Percentiles rank a stretch among this genome's conserved stretches.
Conservation (phyloP, 192 early-diverging fungal genomes). For the Mycoemilia scoparia region DNA sequence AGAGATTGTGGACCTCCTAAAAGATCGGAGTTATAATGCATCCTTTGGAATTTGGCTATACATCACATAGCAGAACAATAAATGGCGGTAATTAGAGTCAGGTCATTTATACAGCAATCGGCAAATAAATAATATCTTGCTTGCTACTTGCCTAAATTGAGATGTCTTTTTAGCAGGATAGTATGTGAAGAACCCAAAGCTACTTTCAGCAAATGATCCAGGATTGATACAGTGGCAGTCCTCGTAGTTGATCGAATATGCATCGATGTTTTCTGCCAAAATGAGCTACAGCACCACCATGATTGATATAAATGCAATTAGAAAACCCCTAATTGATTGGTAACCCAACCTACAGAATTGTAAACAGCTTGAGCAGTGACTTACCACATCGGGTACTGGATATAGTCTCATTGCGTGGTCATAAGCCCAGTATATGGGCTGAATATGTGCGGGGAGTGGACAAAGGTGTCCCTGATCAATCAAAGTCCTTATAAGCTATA, state of each 20-base stretch:
- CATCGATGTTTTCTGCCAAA: slow-evolving; percentile 68
- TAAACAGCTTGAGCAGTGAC: too few species aligned
- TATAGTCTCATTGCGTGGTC: slow-evolving; percentile 75
- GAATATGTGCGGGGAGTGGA: slow-evolving; percentile 57
- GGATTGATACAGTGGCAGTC: slow-evolving; percentile 68
- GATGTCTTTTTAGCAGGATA: slow-evolving; percentile 38
- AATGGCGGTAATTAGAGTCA: too few species aligned
- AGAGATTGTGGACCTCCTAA: too few species aligned
- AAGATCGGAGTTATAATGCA: too few species aligned
- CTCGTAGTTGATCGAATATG: slow-evolving; percentile 59
- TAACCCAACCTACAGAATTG: slow-evolving; percentile 3
- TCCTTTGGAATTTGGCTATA: too few species aligned
- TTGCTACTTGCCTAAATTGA: slow-evolving; percentile 26
- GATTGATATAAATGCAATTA: slow-evolving; percentile 4
- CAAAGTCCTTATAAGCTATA: slow-evolving; percentile 58
- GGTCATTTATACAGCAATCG: too few species aligned
- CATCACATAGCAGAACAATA: too few species aligned
- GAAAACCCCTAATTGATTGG: not conserved
- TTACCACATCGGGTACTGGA: slow-evolving; percentile 68
- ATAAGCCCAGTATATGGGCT: slow-evolving; percentile 62
- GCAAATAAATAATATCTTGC: not conserved
- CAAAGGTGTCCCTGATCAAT: slow-evolving; percentile 71
- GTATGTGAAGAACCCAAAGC: slow-evolving; percentile 53
- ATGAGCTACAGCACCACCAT: too few species aligned
- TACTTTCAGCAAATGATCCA: slow-evolving; percentile 41